phyloP scores from a whole-genome alignment of 2,329 filamentous ascomycete species.

The Exophiala xenobiotica region DNA sequence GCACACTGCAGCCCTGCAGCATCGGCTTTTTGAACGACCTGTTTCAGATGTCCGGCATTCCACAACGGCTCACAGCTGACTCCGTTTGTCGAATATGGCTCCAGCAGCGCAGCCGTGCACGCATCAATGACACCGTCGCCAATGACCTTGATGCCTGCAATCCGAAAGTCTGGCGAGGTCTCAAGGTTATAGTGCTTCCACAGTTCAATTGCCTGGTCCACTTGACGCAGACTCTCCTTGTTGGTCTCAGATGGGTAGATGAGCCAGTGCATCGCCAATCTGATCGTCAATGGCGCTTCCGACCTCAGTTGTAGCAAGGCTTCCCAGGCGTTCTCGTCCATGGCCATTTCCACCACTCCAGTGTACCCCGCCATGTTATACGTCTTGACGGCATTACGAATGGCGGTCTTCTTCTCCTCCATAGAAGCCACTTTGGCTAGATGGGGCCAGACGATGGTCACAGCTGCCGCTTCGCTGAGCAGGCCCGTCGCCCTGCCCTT shows the following conservation, averaged over 20 bases:
- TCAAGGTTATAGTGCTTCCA: constrained; percentile 40
- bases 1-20: constrained; percentile 49
- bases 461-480: constrained; percentile 47
- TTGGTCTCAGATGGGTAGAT: constrained; percentile 44
- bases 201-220: constrained; percentile 48
- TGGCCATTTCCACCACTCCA: constrained; percentile 53
- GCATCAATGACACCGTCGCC: constrained; percentile 53
- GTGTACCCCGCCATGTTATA: constrained; percentile 50
- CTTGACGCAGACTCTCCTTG: constrained; percentile 42
- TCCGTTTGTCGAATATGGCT: constrained; percentile 47
- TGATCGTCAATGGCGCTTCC: constrained; percentile 40
- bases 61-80: constrained; percentile 49
- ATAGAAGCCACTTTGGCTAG: constrained; percentile 44
- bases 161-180: constrained; percentile 43
- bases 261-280: constrained; percentile 51
- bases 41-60: constrained; percentile 43
- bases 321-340: constrained; percentile 51
- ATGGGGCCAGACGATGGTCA: constrained; percentile 49
- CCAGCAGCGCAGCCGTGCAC: constrained; percentile 50
- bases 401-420: constrained; percentile 44
- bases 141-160: constrained; percentile 53
- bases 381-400: constrained; percentile 42
- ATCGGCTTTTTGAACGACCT: constrained; percentile 47
- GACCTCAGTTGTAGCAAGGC: constrained; percentile 42
- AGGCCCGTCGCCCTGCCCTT: constrained; percentile 47